These are phyloP conservation scores for Phoma sp. DNA, from an alignment of 2,329 filamentous ascomycete species.

Conservation along the genomic window DNA sequence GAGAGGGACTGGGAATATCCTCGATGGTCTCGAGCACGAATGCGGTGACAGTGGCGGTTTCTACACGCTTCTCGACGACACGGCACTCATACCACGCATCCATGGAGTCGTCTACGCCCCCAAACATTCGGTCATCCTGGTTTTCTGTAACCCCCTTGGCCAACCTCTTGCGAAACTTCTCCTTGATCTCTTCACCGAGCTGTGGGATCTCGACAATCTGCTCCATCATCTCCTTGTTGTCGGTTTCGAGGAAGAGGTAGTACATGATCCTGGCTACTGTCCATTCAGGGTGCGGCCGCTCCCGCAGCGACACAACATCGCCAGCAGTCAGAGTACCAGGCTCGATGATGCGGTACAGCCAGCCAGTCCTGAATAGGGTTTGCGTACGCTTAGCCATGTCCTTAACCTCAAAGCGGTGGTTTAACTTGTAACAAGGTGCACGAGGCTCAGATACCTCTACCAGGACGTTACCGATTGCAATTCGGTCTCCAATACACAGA, in stretches of 20 bases:
- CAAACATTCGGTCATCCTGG: conserved; percentile 35
- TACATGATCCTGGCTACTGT: conserved; percentile 68
- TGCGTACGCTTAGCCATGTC: conserved; percentile 66
- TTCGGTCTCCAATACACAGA: conserved; percentile 68
- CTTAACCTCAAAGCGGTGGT: conserved; percentile 68
- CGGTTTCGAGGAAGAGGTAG: conserved; percentile 63
- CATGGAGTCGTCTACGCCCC: conserved; percentile 34
- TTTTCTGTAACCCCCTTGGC: conserved; percentile 51
- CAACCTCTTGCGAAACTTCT: conserved; percentile 61
- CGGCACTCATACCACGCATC: conserved; percentile 48
- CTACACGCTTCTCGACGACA: conserved; percentile 57
- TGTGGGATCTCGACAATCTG: conserved; percentile 51
- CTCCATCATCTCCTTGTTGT: conserved; percentile 56
- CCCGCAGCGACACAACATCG: conserved; percentile 62
- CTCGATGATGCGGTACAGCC: conserved; percentile 68
- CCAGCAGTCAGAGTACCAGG: conserved; percentile 62
- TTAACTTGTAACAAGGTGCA: conserved; percentile 72
- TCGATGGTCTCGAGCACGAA: conserved; percentile 59
- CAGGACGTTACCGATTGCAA: conserved; percentile 57
- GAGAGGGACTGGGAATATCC: conserved; percentile 37
- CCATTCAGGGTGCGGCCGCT: conserved; percentile 64
- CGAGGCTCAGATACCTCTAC: conserved; percentile 67
- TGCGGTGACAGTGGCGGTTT: conserved; percentile 60
- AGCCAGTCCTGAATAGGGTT: conserved; percentile 65
- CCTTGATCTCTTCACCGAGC: conserved; percentile 57